Conservation (phyloP, 129 eudicot genomes). For the Logfia minima region DNA sequence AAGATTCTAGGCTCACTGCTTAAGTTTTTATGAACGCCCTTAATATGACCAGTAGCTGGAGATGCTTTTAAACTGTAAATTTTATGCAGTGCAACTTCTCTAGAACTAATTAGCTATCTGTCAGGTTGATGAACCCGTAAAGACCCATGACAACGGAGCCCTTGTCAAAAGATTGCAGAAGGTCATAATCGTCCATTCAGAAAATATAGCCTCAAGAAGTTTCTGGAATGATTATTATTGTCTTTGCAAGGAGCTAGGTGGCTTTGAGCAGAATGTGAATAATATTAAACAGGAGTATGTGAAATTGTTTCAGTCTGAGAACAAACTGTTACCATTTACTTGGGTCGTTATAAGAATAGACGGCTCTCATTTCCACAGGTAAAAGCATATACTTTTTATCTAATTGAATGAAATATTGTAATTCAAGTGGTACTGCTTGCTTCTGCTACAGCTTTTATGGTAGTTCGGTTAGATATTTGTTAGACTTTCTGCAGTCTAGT, state of each 20-base stretch:
- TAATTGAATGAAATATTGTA: background rate
- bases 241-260: conserved; percentile 61
- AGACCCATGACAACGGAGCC: conserved; percentile 46
- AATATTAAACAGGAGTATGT: conserved; percentile 62
- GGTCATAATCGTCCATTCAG: conserved; percentile 51
- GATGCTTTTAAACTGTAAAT: background rate
- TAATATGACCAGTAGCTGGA: background rate
- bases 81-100: conserved; percentile 1
- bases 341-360: conserved; percentile 88
- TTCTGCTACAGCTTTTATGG: background rate
- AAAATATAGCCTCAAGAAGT: conserved; percentile 61
- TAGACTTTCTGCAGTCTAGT: background rate
- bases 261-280: conserved; percentile 48
- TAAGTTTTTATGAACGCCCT: background rate
- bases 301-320: conserved; percentile 61
- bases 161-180: conserved; percentile 62
- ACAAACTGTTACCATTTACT: conserved; percentile 61
- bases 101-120: conserved; percentile 16
- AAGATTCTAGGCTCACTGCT: no score
- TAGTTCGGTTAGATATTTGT: background rate
- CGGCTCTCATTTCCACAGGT: conserved; percentile 97
- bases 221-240: conserved; percentile 68
- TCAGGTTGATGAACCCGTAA: conserved; percentile 61
- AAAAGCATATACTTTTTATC: background rate
- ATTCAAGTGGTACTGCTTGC: no score